Conservation (phyloP, 768 basidiomycete species). For the Psilocybe cyanescens region DNA sequence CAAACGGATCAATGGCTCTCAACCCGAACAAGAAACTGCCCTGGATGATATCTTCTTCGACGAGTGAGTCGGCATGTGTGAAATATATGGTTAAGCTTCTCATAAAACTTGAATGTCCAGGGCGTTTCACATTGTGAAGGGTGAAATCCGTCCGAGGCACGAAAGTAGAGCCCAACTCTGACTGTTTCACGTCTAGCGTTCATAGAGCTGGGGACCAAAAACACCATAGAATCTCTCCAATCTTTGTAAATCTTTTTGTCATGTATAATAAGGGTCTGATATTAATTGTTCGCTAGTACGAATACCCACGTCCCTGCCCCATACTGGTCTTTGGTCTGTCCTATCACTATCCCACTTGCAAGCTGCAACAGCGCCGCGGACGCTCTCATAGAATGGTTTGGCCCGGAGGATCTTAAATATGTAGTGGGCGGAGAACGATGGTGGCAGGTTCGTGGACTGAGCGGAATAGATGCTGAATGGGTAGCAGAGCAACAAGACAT, state of each 20-base stretch:
- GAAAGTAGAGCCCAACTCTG: background rate
- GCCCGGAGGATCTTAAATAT: conserved; percentile 66
- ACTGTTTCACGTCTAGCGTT: conserved; percentile 43
- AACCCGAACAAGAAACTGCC: conserved; percentile 45
- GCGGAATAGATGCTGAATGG: conserved; percentile 71
- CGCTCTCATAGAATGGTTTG: conserved; percentile 70
- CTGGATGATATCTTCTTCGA: conserved; percentile 72
- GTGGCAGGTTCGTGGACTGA: conserved; percentile 82
- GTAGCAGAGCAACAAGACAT: conserved; percentile 56
- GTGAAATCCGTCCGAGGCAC: conserved; percentile 17
- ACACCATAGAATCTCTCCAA: conserved; percentile 76
- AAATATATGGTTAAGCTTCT: background rate
- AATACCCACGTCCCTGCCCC: conserved; percentile 75
- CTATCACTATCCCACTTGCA: conserved; percentile 58
- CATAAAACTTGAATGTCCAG: conserved; percentile 25
- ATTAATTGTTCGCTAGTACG: conserved; percentile 40
- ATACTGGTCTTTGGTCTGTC: conserved; percentile 63
- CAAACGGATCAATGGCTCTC: conserved; percentile 36
- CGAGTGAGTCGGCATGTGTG: conserved; percentile 44
- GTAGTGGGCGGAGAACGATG: conserved; percentile 79
- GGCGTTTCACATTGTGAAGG: conserved; percentile 73
- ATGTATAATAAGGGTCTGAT: background rate
- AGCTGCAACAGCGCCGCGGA: conserved; percentile 69
- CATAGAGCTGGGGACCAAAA: conserved; percentile 63
- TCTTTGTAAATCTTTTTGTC: conserved; percentile 48